Percentiles rank a stretch among this genome's conserved stretches.
phyloP scores from a whole-genome alignment of 208 protist genomes.

The Novymonas esmeraldas region DNA sequence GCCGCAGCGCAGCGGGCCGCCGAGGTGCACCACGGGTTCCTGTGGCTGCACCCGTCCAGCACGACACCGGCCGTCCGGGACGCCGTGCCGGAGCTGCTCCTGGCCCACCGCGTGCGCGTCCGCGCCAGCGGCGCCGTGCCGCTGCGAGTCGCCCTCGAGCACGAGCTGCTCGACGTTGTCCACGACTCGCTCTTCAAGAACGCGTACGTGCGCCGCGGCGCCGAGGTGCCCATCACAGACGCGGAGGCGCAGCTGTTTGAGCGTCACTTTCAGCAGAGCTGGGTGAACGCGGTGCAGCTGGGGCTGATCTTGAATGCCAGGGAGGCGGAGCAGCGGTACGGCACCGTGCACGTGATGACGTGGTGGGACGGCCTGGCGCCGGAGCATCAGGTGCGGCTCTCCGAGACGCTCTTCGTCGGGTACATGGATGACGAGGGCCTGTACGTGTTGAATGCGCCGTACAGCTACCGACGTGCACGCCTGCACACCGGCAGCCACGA shows the following conservation, averaged over 20 bases:
- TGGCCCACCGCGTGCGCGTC: conserved; percentile 50
- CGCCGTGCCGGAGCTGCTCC: conserved; percentile 47
- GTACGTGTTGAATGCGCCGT: conserved; percentile 88
- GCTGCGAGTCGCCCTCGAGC: conserved; percentile 44
- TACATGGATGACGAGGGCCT: conserved; percentile 65
- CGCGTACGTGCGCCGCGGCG: conserved; percentile 47
- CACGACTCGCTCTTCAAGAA: conserved; percentile 72
- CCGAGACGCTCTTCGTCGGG: conserved; percentile 64
- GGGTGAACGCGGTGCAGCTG: conserved; percentile 66
- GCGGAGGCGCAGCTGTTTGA: conserved; percentile 55
- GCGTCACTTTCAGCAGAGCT: conserved; percentile 57
- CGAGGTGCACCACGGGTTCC: conserved; percentile 70
- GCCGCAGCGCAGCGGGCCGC: conserved; percentile 25
- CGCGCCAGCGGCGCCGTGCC: conserved; percentile 46
- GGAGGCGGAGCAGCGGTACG: conserved; percentile 53
- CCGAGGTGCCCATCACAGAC: conserved; percentile 56
- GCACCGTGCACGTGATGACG: conserved; percentile 38
- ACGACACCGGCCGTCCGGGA: conserved; percentile 41
- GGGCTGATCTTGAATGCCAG: conserved; percentile 73
- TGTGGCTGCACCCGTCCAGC: conserved; percentile 83
- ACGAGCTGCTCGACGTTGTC: conserved; percentile 60
- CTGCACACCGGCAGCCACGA: conserved; percentile 45
- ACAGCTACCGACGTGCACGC: conserved; percentile 60
- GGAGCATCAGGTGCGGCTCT: conserved; percentile 61
- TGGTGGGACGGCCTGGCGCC: conserved; percentile 46